Conservation (phyloP, 495 filamentous ascomycete species). For the Cryomyces minteri region DNA sequence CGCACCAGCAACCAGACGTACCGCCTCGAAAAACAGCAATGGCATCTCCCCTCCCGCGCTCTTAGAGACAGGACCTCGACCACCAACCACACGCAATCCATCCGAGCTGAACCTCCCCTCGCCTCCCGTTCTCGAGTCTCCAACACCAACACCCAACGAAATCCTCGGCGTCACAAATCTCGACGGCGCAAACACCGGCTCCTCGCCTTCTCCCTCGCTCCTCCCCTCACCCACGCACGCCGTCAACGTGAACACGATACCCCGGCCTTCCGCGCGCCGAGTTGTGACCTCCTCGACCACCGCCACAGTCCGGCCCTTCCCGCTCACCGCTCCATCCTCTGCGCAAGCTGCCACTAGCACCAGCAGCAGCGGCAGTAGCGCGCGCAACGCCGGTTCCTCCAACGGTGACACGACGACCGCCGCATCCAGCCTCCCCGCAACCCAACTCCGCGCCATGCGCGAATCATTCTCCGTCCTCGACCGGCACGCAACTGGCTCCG, state of each 20-base stretch:
- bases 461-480: conserved; percentile 82
- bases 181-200: too few relatives aligned
- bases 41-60: too few relatives aligned
- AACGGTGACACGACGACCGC: conserved; percentile 1
- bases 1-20: neutral
- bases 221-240: neutral
- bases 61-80: too few relatives aligned
- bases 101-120: neutral
- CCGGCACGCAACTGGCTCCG: conserved; percentile 54
- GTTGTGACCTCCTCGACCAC: neutral
- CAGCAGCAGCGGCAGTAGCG: too few relatives aligned
- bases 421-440: conserved; percentile 9
- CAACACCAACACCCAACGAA: neutral
- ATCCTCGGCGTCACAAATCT: too few relatives aligned
- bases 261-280: neutral
- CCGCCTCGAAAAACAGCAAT: too few relatives aligned
- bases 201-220: neutral
- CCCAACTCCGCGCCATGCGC: conserved; percentile 33
- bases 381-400: too few relatives aligned
- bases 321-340: neutral
- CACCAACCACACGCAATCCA: neutral
- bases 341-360: too few relatives aligned
- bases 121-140: neutral
- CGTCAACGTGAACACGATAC: neutral
- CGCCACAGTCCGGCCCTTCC: neutral